phyloP scores from a whole-genome alignment of 2,329 filamentous ascomycete species.

The Akanthomyces dipterigenus region DNA sequence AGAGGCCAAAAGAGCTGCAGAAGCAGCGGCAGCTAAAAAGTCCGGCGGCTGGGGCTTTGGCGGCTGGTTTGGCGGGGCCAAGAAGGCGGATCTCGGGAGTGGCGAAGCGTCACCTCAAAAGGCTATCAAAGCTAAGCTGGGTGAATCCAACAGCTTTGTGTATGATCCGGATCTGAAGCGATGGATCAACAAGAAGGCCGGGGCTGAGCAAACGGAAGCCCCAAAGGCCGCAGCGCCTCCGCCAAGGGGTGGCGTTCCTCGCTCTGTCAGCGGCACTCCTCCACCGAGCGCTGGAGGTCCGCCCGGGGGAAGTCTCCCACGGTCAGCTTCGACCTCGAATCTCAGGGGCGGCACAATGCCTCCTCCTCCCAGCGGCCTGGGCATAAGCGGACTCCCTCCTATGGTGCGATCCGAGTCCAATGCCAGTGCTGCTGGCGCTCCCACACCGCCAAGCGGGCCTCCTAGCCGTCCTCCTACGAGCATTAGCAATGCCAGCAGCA shows the following conservation, averaged over 20 bases:
- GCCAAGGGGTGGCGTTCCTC: slow-evolving; percentile 53
- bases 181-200: slow-evolving; percentile 95
- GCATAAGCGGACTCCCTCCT: slow-evolving; percentile 30
- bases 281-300: slow-evolving; percentile 34
- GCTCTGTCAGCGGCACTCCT: slow-evolving; percentile 47
- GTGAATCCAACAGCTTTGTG: slow-evolving; percentile 86
- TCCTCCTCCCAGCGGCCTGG: slow-evolving; percentile 26
- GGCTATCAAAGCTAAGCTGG: slow-evolving; percentile 86
- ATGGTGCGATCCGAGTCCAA: slow-evolving; percentile 44
- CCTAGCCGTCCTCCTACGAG: slow-evolving; percentile 68
- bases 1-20: slow-evolving; percentile 57
- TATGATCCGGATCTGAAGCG: slow-evolving; percentile 95
- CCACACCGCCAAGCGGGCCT: slow-evolving; percentile 39
- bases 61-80: slow-evolving; percentile 76
- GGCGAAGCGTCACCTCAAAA: slow-evolving; percentile 46
- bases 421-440: slow-evolving; percentile 30
- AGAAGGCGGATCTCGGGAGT: slow-evolving; percentile 31
- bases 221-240: slow-evolving; percentile 71
- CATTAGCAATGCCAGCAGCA: slow-evolving; percentile 86
- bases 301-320: slow-evolving; percentile 21
- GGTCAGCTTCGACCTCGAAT: slow-evolving; percentile 23
- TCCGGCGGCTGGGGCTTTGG: slow-evolving; percentile 65
- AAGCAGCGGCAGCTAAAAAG: slow-evolving; percentile 45
- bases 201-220: slow-evolving; percentile 52
- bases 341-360: slow-evolving; percentile 25